phyloP scores from a whole-genome alignment of 257 asterid genomes.

The Echites panduratus region DNA sequence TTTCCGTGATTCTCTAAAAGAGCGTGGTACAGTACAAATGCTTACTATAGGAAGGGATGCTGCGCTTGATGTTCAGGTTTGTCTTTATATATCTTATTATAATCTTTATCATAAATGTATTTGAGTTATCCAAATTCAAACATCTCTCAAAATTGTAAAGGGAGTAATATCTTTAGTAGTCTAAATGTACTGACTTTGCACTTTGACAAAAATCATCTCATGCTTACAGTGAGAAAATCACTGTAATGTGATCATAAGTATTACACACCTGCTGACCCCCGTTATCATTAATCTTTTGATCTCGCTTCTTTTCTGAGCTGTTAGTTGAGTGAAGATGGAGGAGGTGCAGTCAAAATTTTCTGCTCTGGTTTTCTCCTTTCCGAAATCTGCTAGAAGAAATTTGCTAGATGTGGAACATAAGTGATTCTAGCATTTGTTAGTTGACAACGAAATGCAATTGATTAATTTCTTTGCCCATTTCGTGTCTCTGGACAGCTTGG shows the following conservation, averaged over 20 bases:
- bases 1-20: conserved; percentile 85
- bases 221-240: background rate
- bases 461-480: background rate
- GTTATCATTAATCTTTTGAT: background rate
- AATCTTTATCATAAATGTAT: background rate
- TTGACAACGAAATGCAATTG: too few relatives aligned
- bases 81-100: conserved; percentile 16
- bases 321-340: background rate
- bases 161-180: too few relatives aligned
- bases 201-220: background rate
- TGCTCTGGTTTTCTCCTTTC: background rate
- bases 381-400: background rate
- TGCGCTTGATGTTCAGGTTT: conserved; percentile 95
- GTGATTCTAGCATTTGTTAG: background rate
- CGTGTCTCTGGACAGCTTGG: background rate
- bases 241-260: background rate
- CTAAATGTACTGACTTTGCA: background rate
- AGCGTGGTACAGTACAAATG: conserved; percentile 88
- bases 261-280: too few relatives aligned
- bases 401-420: background rate
- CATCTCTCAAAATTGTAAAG: background rate
- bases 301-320: background rate
- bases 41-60: conserved; percentile 97
- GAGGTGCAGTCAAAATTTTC: background rate
- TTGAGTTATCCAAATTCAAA: background rate